Percentiles rank a stretch among this genome's conserved stretches.
These are phyloP conservation scores for Euclidium syriacum DNA, from an alignment of 345 rosid species.

Conservation along the genomic window DNA sequence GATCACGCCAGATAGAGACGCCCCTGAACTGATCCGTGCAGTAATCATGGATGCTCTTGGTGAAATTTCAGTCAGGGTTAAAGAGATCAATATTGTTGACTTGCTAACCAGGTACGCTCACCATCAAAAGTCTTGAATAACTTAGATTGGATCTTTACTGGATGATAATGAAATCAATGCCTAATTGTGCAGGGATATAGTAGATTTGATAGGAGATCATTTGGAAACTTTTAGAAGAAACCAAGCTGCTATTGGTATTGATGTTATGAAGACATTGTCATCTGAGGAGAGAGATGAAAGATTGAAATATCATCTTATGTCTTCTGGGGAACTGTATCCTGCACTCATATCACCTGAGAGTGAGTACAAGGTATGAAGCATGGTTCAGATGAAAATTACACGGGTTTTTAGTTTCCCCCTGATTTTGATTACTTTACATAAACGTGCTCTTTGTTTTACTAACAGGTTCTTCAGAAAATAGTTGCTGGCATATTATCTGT, in stretches of 20 bases:
- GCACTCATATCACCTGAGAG: conserved; percentile 81
- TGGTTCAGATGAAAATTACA: conserved; percentile 22
- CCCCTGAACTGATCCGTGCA: conserved; percentile 73
- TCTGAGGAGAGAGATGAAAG: conserved; percentile 93
- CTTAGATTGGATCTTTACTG: not conserved
- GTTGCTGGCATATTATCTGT: conserved; percentile 81
- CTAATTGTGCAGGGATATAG: conserved; percentile 72
- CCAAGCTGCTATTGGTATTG: conserved; percentile 80
- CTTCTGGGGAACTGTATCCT: conserved; percentile 90
- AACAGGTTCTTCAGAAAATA: conserved; percentile 77
- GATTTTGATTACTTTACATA: conserved; percentile 5
- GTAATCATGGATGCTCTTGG: conserved; percentile 89
- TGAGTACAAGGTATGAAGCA: conserved; percentile 97
- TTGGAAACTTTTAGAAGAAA: conserved; percentile 89
- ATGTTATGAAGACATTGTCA: conserved; percentile 83
- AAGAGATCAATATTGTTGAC: conserved; percentile 80
- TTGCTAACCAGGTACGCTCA: conserved; percentile 61
- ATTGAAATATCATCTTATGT: conserved; percentile 80
- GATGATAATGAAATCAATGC: conserved; percentile 8
- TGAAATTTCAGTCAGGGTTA: conserved; percentile 79
- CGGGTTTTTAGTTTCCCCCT: not conserved
- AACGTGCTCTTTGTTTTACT: not conserved
- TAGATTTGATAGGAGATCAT: conserved; percentile 88
- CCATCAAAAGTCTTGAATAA: not conserved
- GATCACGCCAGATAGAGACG: conserved; percentile 85